Evolutionary conservation across 441 rosid species (phyloP).

Genomic region (Populus hybrid): DNA sequence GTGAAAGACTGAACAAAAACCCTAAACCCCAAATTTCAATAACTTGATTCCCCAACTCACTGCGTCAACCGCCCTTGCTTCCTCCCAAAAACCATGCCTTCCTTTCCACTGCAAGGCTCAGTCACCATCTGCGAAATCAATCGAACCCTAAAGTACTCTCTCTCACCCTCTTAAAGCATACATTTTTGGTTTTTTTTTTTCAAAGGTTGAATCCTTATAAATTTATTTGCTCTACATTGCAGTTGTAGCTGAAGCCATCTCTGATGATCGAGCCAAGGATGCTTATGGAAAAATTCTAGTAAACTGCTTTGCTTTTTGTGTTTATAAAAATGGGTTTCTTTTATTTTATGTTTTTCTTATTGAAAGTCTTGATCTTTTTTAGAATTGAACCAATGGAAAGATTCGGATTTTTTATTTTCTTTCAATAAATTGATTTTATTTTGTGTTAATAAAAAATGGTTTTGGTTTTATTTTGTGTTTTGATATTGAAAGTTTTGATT

Average conservation of each 20-base stretch:
- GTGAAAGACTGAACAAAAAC: neutral
- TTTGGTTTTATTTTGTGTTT: neutral
- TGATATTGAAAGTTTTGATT: constrained; percentile 7
- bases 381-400: neutral
- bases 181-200: neutral
- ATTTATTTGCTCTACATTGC: constrained; percentile 13
- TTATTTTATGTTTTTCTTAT: neutral
- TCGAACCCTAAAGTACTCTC: constrained; percentile 62
- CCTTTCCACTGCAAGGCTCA: constrained; percentile 77
- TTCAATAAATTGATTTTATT: neutral
- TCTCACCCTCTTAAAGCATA: neutral
- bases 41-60: neutral
- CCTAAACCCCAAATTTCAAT: neutral
- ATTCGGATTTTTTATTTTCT: neutral
- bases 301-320: constrained; percentile 7
- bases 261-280: constrained; percentile 72
- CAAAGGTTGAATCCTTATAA: neutral
- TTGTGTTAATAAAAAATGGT: too few relatives aligned
- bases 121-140: constrained; percentile 96
- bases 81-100: constrained; percentile 46
- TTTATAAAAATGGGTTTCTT: neutral
- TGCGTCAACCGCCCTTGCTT: neutral
- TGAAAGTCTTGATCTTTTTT: constrained; percentile 3
- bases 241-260: constrained; percentile 64
- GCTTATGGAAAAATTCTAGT: constrained; percentile 83